These are phyloP conservation scores for Stemphylium lycopersici DNA, from an alignment of 2,329 filamentous ascomycete genomes.

Conservation along the genomic window DNA sequence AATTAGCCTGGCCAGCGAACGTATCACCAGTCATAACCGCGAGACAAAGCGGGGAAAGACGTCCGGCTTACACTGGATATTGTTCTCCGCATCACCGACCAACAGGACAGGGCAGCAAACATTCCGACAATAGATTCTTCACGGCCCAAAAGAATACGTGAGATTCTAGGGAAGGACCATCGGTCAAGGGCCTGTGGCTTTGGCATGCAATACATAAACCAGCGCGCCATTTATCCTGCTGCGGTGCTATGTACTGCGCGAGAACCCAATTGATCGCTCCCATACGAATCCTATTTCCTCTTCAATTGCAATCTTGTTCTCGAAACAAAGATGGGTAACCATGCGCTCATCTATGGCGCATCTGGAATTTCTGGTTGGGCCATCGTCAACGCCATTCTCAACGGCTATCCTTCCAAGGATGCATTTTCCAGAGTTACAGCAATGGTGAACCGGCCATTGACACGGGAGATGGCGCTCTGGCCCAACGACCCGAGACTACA, in stretches of 20 bases:
- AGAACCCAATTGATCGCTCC: background rate
- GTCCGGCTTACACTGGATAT: constrained; percentile 32
- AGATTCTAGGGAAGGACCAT: background rate
- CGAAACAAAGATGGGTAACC: constrained; percentile 29
- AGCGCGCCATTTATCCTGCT: background rate
- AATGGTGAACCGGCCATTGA: constrained; percentile 55
- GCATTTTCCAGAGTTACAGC: constrained; percentile 55
- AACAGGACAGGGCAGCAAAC: background rate
- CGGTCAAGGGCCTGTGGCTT: background rate
- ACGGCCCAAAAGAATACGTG: background rate
- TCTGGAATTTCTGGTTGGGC: constrained; percentile 60
- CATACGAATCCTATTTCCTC: background rate
- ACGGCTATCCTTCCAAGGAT: constrained; percentile 54
- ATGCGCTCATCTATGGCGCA: constrained; percentile 51
- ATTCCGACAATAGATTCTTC: constrained; percentile 4
- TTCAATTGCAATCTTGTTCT: background rate
- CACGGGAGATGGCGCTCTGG: constrained; percentile 44
- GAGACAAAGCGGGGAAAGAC: constrained; percentile 23
- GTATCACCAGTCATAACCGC: constrained; percentile 33
- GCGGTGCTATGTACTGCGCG: background rate
- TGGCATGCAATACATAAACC: background rate
- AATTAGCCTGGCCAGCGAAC: background rate
- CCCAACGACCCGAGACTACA: constrained; percentile 45
- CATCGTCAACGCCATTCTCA: constrained; percentile 56
- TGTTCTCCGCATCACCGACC: constrained; percentile 29